Evolutionary conservation across 306 rosid genomes (phyloP).

Genomic region (Pterocarpus macrocarpus): DNA sequence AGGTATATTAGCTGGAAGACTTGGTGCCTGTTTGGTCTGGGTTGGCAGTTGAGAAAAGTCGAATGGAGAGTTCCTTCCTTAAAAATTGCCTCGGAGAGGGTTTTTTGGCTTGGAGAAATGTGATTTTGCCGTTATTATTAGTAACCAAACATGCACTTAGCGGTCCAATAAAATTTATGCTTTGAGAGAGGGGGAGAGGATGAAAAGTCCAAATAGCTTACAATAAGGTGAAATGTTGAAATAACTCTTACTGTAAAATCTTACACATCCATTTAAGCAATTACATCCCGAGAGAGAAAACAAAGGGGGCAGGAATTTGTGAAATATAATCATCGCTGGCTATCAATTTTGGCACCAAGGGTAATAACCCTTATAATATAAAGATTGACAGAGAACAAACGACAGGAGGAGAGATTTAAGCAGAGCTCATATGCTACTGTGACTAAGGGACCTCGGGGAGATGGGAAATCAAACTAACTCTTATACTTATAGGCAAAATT

Average conservation of each 20-base stretch:
- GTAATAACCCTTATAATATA: conserved; percentile 19
- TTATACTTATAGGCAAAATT: conserved; percentile 35
- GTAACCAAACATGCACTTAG: no score
- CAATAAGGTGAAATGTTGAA: conserved; percentile 45
- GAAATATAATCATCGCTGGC: conserved; percentile 43
- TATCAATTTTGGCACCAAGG: conserved; percentile 30
- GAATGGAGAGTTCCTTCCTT: no score
- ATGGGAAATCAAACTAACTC: conserved; percentile 34
- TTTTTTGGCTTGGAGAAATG: no score
- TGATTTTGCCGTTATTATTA: no score
- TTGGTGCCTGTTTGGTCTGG: no score
- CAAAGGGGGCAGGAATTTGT: conserved; percentile 39
- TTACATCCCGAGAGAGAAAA: conserved; percentile 48
- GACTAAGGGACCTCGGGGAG: conserved; percentile 32
- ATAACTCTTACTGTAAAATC: conserved; percentile 51
- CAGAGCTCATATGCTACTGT: conserved; percentile 8
- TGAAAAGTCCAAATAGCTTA: background rate
- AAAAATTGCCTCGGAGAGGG: no score
- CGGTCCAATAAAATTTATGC: background rate
- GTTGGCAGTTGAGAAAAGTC: no score
- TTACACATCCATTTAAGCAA: conserved; percentile 32
- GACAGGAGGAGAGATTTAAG: conserved; percentile 15
- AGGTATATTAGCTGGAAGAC: no score
- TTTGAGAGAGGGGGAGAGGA: background rate
- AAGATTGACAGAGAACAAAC: conserved; percentile 39